These are phyloP conservation scores for Mucor racemosus DNA, from an alignment of 371 early-diverging fungal genomes.

Conservation along the genomic window DNA sequence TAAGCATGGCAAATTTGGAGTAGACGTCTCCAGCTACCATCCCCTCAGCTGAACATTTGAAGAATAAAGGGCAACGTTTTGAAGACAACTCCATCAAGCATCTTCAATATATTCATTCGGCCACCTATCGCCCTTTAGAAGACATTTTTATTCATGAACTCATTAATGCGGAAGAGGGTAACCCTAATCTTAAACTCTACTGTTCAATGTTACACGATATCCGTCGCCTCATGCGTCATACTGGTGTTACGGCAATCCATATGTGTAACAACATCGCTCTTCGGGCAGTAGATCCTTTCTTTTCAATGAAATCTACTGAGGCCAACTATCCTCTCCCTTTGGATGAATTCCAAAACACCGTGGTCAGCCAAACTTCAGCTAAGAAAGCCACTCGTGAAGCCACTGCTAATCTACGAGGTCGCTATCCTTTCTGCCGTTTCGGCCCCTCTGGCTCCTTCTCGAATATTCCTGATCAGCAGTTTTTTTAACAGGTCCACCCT, in stretches of 20 bases:
- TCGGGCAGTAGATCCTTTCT: conserved; percentile 12
- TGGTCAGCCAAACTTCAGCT: conserved; percentile 10
- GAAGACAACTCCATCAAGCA: conserved; percentile 1
- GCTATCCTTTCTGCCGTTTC: neutral
- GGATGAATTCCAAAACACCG: conserved; percentile 10
- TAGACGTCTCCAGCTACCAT: conserved; percentile 23
- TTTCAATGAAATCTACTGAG: neutral
- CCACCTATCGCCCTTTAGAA: neutral
- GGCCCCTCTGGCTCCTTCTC: neutral
- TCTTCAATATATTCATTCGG: conserved; percentile 17
- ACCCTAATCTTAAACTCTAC: conserved; percentile 3
- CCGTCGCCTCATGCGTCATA: conserved; percentile 3
- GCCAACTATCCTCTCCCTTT: too few species aligned
- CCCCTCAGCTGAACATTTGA: conserved; percentile 2
- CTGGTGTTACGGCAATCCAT: neutral
- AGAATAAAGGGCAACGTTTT: conserved; percentile 20
- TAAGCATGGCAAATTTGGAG: neutral
- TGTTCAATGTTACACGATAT: conserved; percentile 8
- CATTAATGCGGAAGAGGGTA: neutral
- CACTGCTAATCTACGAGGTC: neutral
- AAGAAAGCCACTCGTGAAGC: conserved; percentile 8
- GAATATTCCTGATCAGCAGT: neutral
- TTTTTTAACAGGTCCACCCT: conserved; percentile 24
- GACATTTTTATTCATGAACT: neutral
- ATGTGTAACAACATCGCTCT: conserved; percentile 15